Base-by-base conservation (phyloP, 768 basidiomycete species). In the Auriscalpium microsporum region DNA sequence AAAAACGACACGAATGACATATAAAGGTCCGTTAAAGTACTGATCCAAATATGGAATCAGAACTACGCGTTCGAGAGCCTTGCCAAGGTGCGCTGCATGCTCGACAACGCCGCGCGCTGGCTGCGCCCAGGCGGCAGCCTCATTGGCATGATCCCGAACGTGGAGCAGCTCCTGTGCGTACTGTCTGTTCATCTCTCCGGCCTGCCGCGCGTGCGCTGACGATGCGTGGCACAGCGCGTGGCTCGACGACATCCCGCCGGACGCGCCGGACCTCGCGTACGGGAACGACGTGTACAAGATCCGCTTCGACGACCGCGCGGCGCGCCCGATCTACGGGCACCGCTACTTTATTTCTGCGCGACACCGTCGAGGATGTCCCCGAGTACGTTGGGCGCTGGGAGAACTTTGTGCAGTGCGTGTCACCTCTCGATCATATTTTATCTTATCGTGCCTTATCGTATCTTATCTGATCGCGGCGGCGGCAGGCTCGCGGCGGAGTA, bases 381-480 rank as follows among this genome's bases (percentile, higher is more conserved):
- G 96, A 99, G 69, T 99, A 94, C 65, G 75, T 99, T 49, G 96
- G 98, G n/a, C 79, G 82, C 57, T 99, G 95, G 95, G 86, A 90
- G 46, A 86, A 86, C 63, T 98, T 98, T 67, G 84, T 87, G 34
- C 71, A 80, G 94, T 96, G 60, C 61, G 80, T 72, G 51, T 14
- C 28, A 2, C 28, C 28, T 7, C 28, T 28, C 28, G 28, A 28
- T 28, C 28, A 3, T 28, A 28, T 28, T 4, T 28, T 2, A 28
- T 28, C 28, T 28, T 28, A 28, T 48, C 44, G 8, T 35, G 50
- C 51, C 38, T 58, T 28, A 47, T 52, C 28, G 2, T 28, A 28
- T 48, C 44, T 8, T 35, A 51, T 52, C 38, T 58, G 34, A 47
- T 52, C 60, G 65, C 50, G 64, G n/a, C 10, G 34, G 4, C 48